Percentiles rank a stretch among this genome's conserved stretches.
Conservation (phyloP, 1,284 basidiomycete species). For the Peniophora sp. region DNA sequence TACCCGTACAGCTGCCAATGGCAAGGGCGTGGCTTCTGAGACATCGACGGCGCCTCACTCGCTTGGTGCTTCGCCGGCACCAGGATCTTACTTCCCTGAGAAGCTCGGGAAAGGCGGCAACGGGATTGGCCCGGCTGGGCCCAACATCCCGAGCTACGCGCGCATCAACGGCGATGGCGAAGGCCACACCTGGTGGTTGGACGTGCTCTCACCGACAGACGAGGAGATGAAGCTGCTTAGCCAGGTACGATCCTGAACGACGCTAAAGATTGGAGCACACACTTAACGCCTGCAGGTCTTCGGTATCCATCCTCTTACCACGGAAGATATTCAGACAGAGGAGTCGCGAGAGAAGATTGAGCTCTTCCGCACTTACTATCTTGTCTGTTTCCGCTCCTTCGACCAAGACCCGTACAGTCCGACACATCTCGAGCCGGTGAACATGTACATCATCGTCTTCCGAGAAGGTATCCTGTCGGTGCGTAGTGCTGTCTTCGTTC, state of each 20-base stretch:
- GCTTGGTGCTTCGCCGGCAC: not conserved
- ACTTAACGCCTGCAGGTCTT: constrained; percentile 70
- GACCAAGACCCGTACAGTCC: constrained; percentile 98
- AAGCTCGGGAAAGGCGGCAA: not conserved
- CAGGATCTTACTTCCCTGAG: not conserved
- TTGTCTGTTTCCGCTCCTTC: constrained; percentile 99
- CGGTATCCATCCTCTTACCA: constrained; percentile 94
- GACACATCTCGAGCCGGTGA: constrained; percentile 95
- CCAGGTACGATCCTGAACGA: constrained; percentile 46
- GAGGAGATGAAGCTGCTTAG: constrained; percentile 97
- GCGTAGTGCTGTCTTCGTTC: constrained; percentile 3
- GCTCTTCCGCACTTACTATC: constrained; percentile 97
- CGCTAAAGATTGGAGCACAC: not conserved
- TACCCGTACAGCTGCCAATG: not conserved
- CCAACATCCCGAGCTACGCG: constrained; percentile 1
- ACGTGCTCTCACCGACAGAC: constrained; percentile 91
- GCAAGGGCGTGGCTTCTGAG: not conserved
- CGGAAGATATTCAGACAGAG: constrained; percentile 99
- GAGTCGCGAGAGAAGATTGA: constrained; percentile 99
- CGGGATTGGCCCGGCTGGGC: constrained; percentile 2
- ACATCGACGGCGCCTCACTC: not conserved
- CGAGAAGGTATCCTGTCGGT: constrained; percentile 94
- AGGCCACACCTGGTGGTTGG: constrained; percentile 94
- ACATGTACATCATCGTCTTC: constrained; percentile 99
- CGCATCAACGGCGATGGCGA: constrained; percentile 39